phyloP scores from a whole-genome alignment of 75 land plant genomes.

The Picea glauca region DNA sequence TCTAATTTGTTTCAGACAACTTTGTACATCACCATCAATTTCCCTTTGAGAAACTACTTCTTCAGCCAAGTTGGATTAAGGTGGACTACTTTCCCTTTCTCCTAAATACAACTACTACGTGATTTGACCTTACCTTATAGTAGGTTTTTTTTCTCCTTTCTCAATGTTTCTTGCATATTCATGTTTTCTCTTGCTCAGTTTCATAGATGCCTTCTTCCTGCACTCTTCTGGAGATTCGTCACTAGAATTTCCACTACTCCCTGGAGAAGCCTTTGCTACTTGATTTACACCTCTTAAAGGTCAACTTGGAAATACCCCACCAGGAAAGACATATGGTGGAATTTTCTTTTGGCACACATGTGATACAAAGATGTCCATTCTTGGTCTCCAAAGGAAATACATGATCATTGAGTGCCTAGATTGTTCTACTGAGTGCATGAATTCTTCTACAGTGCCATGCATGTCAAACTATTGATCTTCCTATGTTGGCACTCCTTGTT shows the following conservation, averaged over 20 bases:
- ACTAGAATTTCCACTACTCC: not conserved
- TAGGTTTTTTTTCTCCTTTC: slow-evolving; percentile 22
- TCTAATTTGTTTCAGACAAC: not conserved
- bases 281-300: slow-evolving; percentile 1
- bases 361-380: slow-evolving; percentile 40
- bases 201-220: slow-evolving; percentile 8
- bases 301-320: slow-evolving; percentile 26
- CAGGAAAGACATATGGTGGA: slow-evolving; percentile 45
- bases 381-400: slow-evolving; percentile 38
- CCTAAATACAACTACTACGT: slow-evolving; percentile 6
- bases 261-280: not conserved
- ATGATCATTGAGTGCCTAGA: slow-evolving; percentile 30
- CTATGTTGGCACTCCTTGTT: too few relatives aligned
- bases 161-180: not conserved
- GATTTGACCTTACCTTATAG: slow-evolving; percentile 14
- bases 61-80: not conserved
- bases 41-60: not conserved
- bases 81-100: slow-evolving; percentile 5
- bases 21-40: slow-evolving; percentile 2
- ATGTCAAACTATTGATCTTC: too few relatives aligned
- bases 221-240: slow-evolving; percentile 10
- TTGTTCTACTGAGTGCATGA: too few relatives aligned
- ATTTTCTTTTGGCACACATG: slow-evolving; percentile 44
- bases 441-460: too few relatives aligned
- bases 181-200: slow-evolving; percentile 20